Percentiles rank a stretch among this genome's conserved stretches.
phyloP scores from a whole-genome alignment of 2,329 filamentous ascomycete genomes.

The Gaeumannomyces sp. region DNA sequence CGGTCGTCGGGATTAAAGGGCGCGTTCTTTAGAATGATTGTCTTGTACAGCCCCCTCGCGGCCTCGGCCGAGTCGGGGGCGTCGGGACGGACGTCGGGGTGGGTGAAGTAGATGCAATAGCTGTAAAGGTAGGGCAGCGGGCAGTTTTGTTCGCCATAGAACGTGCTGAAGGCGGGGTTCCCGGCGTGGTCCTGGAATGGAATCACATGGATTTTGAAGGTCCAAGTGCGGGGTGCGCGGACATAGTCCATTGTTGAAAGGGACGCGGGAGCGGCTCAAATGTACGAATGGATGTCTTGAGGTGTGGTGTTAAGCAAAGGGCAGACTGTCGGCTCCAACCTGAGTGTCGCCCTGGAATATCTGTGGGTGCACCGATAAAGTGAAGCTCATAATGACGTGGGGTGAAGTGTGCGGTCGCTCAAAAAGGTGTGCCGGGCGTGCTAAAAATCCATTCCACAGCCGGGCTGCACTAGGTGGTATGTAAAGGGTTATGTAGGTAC shows the following conservation, averaged over 20 bases:
- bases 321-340: neutral
- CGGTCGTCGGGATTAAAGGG: neutral
- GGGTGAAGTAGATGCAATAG: conserved; percentile 6
- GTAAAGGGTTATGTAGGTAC: no score
- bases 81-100: neutral
- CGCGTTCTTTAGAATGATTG: neutral
- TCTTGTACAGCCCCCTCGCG: neutral
- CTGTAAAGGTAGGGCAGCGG: conserved; percentile 3
- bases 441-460: no score
- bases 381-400: no score
- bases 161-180: conserved; percentile 1
- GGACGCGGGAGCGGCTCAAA: neutral
- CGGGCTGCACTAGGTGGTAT: no score
- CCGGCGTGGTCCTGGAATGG: conserved; percentile 3
- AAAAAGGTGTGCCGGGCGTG: no score
- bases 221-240: neutral
- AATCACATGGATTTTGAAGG: neutral
- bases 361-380: neutral
- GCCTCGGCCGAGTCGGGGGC: neutral
- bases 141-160: neutral
- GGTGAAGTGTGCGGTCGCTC: no score
- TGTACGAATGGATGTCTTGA: neutral
- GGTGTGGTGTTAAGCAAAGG: neutral
- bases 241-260: neutral
- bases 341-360: neutral